A percentile compares a stretch with the other conserved stretches of the same genome.
Conservation (phyloP, 2,329 filamentous ascomycete genomes). For the Tetracladium maxilliforme region DNA sequence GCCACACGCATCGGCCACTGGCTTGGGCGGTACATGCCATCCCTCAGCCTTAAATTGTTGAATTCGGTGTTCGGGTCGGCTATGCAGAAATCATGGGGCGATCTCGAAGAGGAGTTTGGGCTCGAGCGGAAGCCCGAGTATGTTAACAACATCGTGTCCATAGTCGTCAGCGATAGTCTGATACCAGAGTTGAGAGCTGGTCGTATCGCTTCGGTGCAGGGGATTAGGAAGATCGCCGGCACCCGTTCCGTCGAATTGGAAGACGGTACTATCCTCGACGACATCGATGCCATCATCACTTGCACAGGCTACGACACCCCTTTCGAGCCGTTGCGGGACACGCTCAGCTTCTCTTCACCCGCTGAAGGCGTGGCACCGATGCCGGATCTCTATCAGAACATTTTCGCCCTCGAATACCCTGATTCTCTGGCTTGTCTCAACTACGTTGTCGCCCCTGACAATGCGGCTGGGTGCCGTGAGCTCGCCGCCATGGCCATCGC, state of each 20-base stretch:
- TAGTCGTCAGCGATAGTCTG: constrained; percentile 12
- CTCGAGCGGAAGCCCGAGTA: too few relatives aligned
- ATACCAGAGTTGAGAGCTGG: constrained; percentile 12
- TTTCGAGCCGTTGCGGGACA: constrained; percentile 8
- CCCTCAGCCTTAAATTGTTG: too few relatives aligned
- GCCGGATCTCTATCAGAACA: constrained; percentile 26
- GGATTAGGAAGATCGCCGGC: constrained; percentile 10
- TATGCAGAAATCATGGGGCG: too few relatives aligned
- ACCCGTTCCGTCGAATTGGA: constrained; percentile 12
- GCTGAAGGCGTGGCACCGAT: constrained; percentile 6
- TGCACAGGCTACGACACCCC: constrained; percentile 18
- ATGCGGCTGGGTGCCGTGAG: constrained; percentile 23
- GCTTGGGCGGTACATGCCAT: too few relatives aligned
- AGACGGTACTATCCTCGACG: constrained; percentile 12
- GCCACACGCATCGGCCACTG: too few relatives aligned
- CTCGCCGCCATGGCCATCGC: constrained; percentile 27
- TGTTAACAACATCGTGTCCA: too few relatives aligned
- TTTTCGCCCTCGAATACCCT: constrained; percentile 26
- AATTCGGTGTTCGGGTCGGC: too few relatives aligned
- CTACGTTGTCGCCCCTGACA: constrained; percentile 18
- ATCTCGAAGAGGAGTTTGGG: too few relatives aligned
- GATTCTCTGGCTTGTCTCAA: constrained; percentile 27
- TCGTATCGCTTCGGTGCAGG: constrained; percentile 12
- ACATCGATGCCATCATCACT: constrained; percentile 17
- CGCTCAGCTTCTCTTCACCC: constrained; percentile 6